Evolutionary conservation across 2,329 filamentous ascomycete genomes (phyloP), one percentile per base, ranked within the genome.

Genomic region (Volutella citrinella): DNA sequence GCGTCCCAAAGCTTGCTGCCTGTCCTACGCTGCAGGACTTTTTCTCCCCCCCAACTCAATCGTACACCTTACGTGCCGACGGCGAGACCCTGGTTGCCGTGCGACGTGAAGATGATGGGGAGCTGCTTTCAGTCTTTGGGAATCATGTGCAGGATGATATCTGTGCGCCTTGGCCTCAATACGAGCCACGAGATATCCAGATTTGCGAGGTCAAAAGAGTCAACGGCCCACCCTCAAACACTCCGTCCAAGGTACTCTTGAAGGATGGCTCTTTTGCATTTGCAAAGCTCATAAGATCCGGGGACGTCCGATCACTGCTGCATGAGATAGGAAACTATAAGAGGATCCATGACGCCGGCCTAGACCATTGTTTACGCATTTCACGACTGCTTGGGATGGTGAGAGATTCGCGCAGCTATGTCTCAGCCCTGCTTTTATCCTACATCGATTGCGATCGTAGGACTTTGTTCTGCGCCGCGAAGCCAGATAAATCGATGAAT

Each of bases 381-480:
- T 37, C 42, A 15, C 36, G 39, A 12, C 39, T 46, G 19, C 36
- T 20, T 21, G 38, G 36, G 8, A 6, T 46, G 10, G 42, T 42
- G 13, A 35, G 16, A 13, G 29, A 42, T 17, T 29, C 38, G 6
- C n/a, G 11, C 4, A 34, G 36, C 8, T 6, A 16, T 3, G 32
- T 45, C 6, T 33, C 40, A 21, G 46, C 37, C 4, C 38, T 51
- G 22, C 30, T 51, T 5, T 39, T 51, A n/a, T 40, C 31, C 4
- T 44, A 48, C 9, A 36, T 49, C 14, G 27, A 47, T 20, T 43
- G 40, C 19, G 11, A 20, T 28, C 6, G n/a, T 11, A 5, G 14
- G 13, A 44, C 38, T 5, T 13, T 46, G 3, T 18, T 27, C 9
- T 44, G 33, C 20, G 32, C 43, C 6, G 18, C 27, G 5, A 25